These are phyloP conservation scores for Fraxinus pennsylvanica DNA, from an alignment of 257 asterid species.

Conservation along the genomic window DNA sequence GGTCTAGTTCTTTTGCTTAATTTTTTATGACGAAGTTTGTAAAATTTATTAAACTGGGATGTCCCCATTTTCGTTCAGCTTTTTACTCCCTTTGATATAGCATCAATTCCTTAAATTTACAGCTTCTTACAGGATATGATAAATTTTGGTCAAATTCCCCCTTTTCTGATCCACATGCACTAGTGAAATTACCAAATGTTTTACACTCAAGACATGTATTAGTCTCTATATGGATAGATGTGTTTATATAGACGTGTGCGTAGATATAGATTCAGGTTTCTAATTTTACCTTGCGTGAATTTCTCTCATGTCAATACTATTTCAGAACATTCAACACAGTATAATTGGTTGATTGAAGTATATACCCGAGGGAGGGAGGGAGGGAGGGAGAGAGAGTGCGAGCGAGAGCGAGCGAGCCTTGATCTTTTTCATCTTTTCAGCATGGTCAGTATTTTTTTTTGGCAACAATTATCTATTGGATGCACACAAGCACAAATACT, in stretches of 20 bases:
- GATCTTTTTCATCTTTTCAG: neutral
- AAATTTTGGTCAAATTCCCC: neutral
- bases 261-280: neutral
- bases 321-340: neutral
- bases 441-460: neutral
- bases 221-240: neutral
- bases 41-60: slow-evolving; percentile 7
- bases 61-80: slow-evolving; percentile 19
- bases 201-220: neutral
- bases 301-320: neutral
- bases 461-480: neutral
- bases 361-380: no score
- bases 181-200: neutral
- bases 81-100: neutral
- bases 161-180: neutral
- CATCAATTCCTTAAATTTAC: neutral
- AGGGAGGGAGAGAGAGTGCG: neutral
- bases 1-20: slow-evolving; percentile 18
- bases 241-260: neutral
- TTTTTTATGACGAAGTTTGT: slow-evolving; percentile 15
- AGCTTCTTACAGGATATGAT: neutral
- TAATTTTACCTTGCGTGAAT: neutral
- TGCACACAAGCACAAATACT: neutral
- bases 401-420: no score
- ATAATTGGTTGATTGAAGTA: neutral